Conservation (phyloP, 108 stramenopile genomes). For the Fragilaria crotonensis region DNA sequence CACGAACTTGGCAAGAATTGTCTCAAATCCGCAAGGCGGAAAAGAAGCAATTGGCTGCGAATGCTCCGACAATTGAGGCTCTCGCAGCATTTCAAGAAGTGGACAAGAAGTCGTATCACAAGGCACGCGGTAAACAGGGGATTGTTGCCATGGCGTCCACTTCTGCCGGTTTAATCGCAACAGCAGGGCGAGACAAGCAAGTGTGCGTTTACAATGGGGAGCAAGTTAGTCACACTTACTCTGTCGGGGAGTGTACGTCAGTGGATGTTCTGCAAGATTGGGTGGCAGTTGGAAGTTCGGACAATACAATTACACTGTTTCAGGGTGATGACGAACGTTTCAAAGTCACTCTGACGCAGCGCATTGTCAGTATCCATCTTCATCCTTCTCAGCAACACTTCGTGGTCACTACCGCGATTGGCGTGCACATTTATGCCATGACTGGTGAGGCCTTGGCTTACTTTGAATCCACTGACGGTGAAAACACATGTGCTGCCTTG, state of each 20-base stretch:
- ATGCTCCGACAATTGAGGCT: not conserved
- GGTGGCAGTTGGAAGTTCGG: constrained; percentile 18
- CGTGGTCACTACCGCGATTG: constrained; percentile 22
- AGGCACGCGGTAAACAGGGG: constrained; percentile 45
- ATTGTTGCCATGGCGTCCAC: constrained; percentile 14
- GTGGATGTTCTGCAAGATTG: constrained; percentile 17
- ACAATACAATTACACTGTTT: constrained; percentile 17
- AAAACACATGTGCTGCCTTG: constrained; percentile 45
- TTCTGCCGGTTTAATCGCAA: constrained; percentile 24
- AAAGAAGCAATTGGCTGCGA: constrained; percentile 27
- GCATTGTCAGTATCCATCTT: constrained; percentile 20
- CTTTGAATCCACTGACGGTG: not conserved
- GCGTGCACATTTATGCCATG: constrained; percentile 4
- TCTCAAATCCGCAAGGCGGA: constrained; percentile 38
- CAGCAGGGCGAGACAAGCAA: constrained; percentile 69
- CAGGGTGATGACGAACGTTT: constrained; percentile 14
- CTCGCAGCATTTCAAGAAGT: not conserved
- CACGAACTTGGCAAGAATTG: constrained; percentile 41
- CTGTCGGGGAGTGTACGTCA: constrained; percentile 15
- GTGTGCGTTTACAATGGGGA: constrained; percentile 49
- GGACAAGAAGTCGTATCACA: constrained; percentile 41
- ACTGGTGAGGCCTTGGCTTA: constrained; percentile 6
- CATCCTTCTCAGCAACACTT: constrained; percentile 51
- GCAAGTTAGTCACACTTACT: constrained; percentile 36
- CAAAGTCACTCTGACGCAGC: constrained; percentile 1